A percentile compares a stretch with the other conserved stretches of the same genome.
These are phyloP conservation scores for Scheffersomyces titani DNA, from an alignment of 1,139 yeast species.

Conservation along the genomic window DNA sequence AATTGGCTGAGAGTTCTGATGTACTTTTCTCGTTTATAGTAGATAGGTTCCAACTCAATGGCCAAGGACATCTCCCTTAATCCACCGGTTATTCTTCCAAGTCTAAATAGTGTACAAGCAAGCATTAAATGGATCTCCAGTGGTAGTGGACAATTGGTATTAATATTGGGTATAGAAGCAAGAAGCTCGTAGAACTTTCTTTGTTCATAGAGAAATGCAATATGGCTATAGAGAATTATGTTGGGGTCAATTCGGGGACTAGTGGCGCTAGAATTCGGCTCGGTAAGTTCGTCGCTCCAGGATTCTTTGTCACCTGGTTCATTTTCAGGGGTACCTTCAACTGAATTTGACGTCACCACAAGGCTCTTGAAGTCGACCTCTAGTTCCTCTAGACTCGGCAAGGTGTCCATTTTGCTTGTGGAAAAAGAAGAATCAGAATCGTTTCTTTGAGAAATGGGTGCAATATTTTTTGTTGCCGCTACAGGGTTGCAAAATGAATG, in stretches of 20 bases:
- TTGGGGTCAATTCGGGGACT: neutral
- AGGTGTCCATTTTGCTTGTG: neutral
- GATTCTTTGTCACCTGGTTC: neutral
- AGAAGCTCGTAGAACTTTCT: slow-evolving; percentile 16
- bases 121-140: slow-evolving; percentile 15
- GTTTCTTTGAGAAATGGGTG: too few species aligned
- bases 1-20: slow-evolving; percentile 16
- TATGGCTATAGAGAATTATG: slow-evolving; percentile 3
- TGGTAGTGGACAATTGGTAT: slow-evolving; percentile 4
- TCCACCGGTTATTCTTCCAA: slow-evolving; percentile 28
- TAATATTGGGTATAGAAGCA: slow-evolving; percentile 10
- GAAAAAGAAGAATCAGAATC: too few species aligned
- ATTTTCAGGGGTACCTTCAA: neutral
- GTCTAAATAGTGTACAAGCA: slow-evolving; percentile 21
- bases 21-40: slow-evolving; percentile 15
- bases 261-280: neutral
- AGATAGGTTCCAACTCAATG: slow-evolving; percentile 23
- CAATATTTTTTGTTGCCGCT: neutral
- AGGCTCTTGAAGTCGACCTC: too few species aligned
- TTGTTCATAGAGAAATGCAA: slow-evolving; percentile 9
- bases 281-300: neutral
- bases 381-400: slow-evolving; percentile 2
- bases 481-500: neutral
- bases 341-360: too few species aligned
- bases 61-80: slow-evolving; percentile 28